phyloP scores from a whole-genome alignment of 176 grass and related monocot species.

The Carex scoparia region DNA sequence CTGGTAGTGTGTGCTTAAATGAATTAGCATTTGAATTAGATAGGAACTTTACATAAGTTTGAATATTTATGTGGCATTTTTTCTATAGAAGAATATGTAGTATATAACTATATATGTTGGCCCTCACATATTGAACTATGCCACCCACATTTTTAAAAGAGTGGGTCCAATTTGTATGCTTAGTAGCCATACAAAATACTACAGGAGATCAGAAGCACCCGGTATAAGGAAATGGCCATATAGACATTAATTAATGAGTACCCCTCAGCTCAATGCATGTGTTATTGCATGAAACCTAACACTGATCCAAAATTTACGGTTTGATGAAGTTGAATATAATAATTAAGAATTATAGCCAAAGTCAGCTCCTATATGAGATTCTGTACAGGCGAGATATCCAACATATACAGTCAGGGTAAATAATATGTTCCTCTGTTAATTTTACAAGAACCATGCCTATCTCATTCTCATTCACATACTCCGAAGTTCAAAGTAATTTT shows the following conservation, averaged over 20 bases:
- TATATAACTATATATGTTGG: not conserved
- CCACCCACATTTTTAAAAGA: not conserved
- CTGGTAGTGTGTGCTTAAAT: conserved; percentile 7
- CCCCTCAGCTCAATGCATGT: not conserved
- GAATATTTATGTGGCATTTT: not conserved
- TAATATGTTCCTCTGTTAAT: not conserved
- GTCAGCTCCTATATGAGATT: conserved; percentile 24
- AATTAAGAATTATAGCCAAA: not conserved
- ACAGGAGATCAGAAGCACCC: not conserved
- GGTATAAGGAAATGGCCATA: not conserved
- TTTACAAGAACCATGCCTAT: not conserved
- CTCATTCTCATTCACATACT: too few species aligned
- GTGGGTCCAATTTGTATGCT: not conserved
- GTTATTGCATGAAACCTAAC: not conserved
- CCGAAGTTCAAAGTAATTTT: too few species aligned
- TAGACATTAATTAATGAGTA: not conserved
- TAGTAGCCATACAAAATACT: not conserved
- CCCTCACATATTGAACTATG: not conserved
- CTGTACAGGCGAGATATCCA: not conserved
- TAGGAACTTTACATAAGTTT: not conserved
- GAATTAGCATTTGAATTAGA: not conserved
- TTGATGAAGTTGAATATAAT: conserved; percentile 5
- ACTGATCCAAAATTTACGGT: conserved; percentile 19
- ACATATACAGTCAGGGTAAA: not conserved
- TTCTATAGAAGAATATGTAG: not conserved